Conservation (phyloP, 768 basidiomycete species). For the Agaricus subrufescens region DNA sequence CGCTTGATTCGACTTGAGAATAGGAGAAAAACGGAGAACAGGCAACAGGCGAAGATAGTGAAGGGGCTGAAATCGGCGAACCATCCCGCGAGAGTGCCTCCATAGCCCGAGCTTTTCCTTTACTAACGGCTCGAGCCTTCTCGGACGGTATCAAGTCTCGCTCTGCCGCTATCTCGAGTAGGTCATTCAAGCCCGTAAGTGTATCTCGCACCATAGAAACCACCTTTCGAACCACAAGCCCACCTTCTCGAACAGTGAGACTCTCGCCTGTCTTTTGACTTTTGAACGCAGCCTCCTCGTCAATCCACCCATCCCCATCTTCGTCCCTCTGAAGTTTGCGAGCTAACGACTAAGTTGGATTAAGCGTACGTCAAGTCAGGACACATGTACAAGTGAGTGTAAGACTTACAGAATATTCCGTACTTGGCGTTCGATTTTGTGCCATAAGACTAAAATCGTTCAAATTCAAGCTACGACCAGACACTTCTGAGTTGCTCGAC, state of each 20-base stretch:
- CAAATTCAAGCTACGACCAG: too few species aligned
- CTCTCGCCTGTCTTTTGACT: constrained; percentile 1
- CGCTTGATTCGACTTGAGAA: not conserved
- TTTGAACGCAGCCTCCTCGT: too few species aligned
- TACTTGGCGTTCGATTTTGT: too few species aligned
- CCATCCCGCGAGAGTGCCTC: not conserved
- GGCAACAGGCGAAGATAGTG: not conserved
- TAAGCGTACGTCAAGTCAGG: too few species aligned
- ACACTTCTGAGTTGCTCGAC: too few species aligned
- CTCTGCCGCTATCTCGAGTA: constrained; percentile 8
- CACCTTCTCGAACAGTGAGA: constrained; percentile 6
- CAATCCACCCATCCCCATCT: too few species aligned
- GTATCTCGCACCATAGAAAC: constrained; percentile 11
- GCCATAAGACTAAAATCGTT: too few species aligned
- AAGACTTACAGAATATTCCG: too few species aligned
- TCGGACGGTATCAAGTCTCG: constrained; percentile 6
- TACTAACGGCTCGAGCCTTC: not conserved
- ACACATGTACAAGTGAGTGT: too few species aligned
- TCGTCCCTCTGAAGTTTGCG: too few species aligned
- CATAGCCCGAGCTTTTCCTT: not conserved
- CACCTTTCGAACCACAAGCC: constrained; percentile 4
- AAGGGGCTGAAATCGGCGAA: not conserved
- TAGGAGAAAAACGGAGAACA: not conserved
- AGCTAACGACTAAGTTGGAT: too few species aligned
- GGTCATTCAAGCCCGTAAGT: constrained; percentile 4